Base-by-base conservation (phyloP, 352 stramenopile genomes). In the Thraustotheca clavata region DNA sequence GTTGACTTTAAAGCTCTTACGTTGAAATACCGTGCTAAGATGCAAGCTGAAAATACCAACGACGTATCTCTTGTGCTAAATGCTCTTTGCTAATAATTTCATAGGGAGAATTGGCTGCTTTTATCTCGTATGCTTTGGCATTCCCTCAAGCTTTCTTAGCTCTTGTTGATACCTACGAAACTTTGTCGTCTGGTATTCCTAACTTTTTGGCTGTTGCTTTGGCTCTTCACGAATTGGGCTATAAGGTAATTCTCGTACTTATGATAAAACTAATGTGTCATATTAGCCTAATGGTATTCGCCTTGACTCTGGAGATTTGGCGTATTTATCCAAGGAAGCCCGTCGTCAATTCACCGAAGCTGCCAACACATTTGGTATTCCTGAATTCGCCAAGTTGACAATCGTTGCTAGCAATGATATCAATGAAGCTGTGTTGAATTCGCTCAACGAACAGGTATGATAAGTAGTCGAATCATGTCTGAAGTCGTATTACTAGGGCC, bases 381-480 rank as follows among this genome's bases (percentile, higher is more conserved):
- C 84, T n/a, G 85, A 83, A 40, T 93, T 96, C 67, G 89, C 86
- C 59, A 72, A 74, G 24, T 67, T 91, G 38, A 91, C 76, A 67
- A 98, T 99, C 72, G 96, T 98, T 3, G 97, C 96, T 16, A 98
- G 86, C 69, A 99, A 99, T 79, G 96, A 99, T 75, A 99, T 99
- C 76, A 99, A 99, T 76, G 97, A 99, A 76, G 77, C 90, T 0
- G 88, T 97, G 7, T 74, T 99, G 7, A 88, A 98, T 66, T 94
- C 93, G 14, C 74, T 99, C 4, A 96, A 96, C 60, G 88, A 98
- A 70, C 81, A 98, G 75, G 76, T 83, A 61, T 22, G 69, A 67
- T 62, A 70, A 62, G 60, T 75, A 49, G 26, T 60, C 16, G 29
- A 27, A 49, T 7, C 7, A 49, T 49, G 49, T 18, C 16, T 20